Percentiles rank a stretch among this genome's conserved stretches.
Evolutionary conservation across 73 alveolate genomes (phyloP).

Genomic region (Symbiodinium pilosum): DNA sequence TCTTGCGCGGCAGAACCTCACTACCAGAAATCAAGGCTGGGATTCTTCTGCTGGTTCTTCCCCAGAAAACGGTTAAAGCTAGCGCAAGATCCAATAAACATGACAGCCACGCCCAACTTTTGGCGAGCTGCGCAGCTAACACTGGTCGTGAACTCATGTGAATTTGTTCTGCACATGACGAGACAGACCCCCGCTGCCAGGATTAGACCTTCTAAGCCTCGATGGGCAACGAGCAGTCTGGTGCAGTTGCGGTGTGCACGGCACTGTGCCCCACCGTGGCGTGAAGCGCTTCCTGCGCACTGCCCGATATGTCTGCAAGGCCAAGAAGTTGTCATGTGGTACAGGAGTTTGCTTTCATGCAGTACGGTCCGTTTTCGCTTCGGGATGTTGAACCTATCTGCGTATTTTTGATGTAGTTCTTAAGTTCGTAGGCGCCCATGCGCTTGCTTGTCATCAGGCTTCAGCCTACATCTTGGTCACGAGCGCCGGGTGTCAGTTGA

Average conservation of each 20-base stretch:
- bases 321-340: too few species aligned
- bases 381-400: too few species aligned
- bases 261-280: neutral
- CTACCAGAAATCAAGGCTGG: conserved; percentile 1
- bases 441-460: neutral
- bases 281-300: conserved; percentile 58
- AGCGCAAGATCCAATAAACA: neutral
- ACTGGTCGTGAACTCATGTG: too few species aligned
- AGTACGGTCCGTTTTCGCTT: too few species aligned
- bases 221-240: conserved; percentile 33
- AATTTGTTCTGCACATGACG: neutral
- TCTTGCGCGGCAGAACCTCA: conserved; percentile 34
- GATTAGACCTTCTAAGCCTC: conserved; percentile 53
- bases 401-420: neutral
- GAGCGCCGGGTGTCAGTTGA: neutral
- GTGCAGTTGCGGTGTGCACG: neutral
- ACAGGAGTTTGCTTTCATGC: too few species aligned
- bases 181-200: conserved; percentile 4
- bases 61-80: too few species aligned
- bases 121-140: neutral
- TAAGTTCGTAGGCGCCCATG: neutral
- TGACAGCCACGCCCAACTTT: too few species aligned
- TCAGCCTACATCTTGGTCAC: neutral
- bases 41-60: neutral
- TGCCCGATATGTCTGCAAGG: conserved; percentile 47